These are phyloP conservation scores for Eucalyptus caleyi DNA, from an alignment of 345 rosid genomes.

Conservation along the genomic window DNA sequence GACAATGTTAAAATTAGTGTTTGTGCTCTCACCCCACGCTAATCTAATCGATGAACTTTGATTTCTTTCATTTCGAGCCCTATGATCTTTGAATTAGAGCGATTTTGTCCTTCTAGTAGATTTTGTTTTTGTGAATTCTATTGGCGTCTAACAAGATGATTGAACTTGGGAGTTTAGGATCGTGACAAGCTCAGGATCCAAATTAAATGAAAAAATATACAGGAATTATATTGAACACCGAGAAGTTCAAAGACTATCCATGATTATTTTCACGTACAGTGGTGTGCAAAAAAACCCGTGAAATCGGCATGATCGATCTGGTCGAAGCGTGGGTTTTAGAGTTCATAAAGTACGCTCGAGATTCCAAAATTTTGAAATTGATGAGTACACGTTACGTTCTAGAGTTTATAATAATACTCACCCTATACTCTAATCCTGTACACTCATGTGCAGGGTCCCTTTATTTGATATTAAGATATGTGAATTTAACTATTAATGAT, in stretches of 20 bases:
- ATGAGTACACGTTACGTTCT: rapidly evolving
- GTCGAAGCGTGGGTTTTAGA: rapidly evolving
- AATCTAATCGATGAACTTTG: background rate
- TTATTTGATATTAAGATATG: too few relatives aligned
- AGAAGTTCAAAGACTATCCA: too few relatives aligned
- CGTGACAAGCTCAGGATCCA: rapidly evolving
- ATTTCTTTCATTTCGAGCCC: background rate
- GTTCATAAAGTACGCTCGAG: rapidly evolving
- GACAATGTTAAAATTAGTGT: too few relatives aligned
- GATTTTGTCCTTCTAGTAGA: rapidly evolving
- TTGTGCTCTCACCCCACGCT: rapidly evolving
- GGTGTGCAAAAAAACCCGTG: rapidly evolving
- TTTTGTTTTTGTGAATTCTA: rapidly evolving
- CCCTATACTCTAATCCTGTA: too few relatives aligned
- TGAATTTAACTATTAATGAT: too few relatives aligned
- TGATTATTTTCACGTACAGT: too few relatives aligned
- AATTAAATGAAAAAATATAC: rapidly evolving
- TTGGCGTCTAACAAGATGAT: rapidly evolving
- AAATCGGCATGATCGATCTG: rapidly evolving
- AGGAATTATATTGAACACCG: too few relatives aligned
- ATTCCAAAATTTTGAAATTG: too few relatives aligned
- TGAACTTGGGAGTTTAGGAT: too few relatives aligned
- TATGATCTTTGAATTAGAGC: rapidly evolving
- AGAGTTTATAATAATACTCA: too few relatives aligned
- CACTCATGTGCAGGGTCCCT: rapidly evolving